Percentiles rank a stretch among this genome's conserved stretches.
Conservation (phyloP, 345 rosid species). For the Anacardium occidentale region DNA sequence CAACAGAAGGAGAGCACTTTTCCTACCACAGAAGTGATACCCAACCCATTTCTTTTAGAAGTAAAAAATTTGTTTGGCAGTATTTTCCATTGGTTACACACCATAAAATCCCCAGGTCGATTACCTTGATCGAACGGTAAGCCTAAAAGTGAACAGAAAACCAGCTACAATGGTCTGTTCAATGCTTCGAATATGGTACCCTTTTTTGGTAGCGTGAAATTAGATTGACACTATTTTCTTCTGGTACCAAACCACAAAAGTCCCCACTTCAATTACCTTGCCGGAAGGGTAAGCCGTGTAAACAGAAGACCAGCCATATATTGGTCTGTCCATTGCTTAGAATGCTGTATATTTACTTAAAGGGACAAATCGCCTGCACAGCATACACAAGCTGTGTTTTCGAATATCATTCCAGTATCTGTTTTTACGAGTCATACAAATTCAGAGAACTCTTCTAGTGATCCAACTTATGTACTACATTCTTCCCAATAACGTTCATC, state of each 20-base stretch:
- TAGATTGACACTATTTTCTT: too few relatives aligned
- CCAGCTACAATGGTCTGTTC: not conserved
- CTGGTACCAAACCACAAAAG: not conserved
- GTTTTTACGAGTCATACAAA: not conserved
- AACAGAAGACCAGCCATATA: not conserved
- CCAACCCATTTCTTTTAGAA: not conserved
- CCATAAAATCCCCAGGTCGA: not conserved
- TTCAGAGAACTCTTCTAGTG: not conserved
- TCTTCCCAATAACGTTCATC: slow-evolving; percentile 47
- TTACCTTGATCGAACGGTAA: not conserved
- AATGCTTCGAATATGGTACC: too few relatives aligned
- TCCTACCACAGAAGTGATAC: not conserved
- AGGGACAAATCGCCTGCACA: slow-evolving; percentile 3
- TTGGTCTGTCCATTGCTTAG: not conserved
- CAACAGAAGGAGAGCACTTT: slow-evolving; percentile 10
- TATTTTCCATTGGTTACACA: not conserved
- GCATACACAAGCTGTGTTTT: not conserved
- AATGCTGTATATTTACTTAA: not conserved
- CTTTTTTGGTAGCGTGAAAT: too few relatives aligned
- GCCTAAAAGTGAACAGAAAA: not conserved
- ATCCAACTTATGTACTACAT: slow-evolving; percentile 15
- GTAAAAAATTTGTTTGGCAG: not conserved
- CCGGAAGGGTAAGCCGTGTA: not conserved
- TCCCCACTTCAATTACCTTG: not conserved
- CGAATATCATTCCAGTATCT: slow-evolving; percentile 11